Evolutionary conservation across 2,329 filamentous ascomycete species (phyloP), one percentile per base, ranked within the genome.

Genomic region (Laburnicola sp.): DNA sequence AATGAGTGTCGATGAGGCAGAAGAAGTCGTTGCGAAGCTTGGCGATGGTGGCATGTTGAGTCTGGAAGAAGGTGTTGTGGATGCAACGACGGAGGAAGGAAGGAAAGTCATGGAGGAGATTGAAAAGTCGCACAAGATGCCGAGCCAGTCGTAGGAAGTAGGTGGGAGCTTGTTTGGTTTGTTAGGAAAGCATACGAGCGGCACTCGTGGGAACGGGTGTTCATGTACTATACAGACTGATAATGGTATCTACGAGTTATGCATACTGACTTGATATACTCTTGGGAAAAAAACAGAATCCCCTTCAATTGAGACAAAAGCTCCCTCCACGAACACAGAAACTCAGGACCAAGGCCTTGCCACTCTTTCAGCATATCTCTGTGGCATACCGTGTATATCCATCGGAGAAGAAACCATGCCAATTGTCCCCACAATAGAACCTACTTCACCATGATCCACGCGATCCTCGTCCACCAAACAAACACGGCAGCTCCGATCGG

Each of bases 1-100:
- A 70, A 92, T 96, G 91, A 88, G 84, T 60, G 88, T 96, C 1
- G 86, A 90, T 27, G 90, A 95, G 61, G 91, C 91, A 0, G 91
- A 96, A 74, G 87, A 91, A 62, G 77, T 96, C 42, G 89, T 96
- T 16, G 87, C 86, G 62, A 83, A 91, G 68, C 76, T 96, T 54
- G 85, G 90, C 27, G 82, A 94, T 76, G 91, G 91, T 11, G 90
- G 89, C 32, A 93, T 97, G 79, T 75, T 99, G 59, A 96, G 89
- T 70, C 73, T 99, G 44, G 91, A 97, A 71, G 86, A 96, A 68
- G 86, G 95, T 43, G 91, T 99, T 45, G 95, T 99, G 61, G 94
- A 99, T 75, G 90, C 91, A 1, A 99, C 91, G 39, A 96, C 93
- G 2, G 87, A 91, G 68, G 86, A 94, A 70, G 92, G 92, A 2